A percentile compares a stretch with the other conserved stretches of the same genome.
phyloP scores from a whole-genome alignment of 305 asterid genomes.

The Solanum hybrid region DNA sequence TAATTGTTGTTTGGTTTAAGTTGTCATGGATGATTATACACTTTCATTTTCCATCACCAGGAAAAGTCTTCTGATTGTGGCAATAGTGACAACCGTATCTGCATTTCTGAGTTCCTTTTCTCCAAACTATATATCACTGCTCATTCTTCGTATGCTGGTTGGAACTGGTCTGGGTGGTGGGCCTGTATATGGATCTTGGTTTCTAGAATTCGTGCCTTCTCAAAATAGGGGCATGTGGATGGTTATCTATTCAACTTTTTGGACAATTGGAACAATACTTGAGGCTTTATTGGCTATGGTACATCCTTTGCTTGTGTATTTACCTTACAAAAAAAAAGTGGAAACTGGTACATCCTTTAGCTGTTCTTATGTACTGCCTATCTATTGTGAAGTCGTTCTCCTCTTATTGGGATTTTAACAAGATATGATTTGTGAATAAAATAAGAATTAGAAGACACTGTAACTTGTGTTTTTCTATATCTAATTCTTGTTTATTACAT shows the following conservation, averaged over 20 bases:
- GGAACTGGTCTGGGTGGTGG: slow-evolving; percentile 85
- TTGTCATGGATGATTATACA: neutral
- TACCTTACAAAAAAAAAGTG: neutral
- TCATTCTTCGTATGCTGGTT: slow-evolving; percentile 46
- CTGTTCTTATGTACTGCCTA: neutral
- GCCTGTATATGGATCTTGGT: slow-evolving; percentile 69
- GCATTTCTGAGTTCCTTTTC: slow-evolving; percentile 53
- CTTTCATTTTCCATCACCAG: slow-evolving; percentile 31
- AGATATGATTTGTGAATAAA: neutral
- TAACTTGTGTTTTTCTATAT: neutral
- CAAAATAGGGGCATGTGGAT: slow-evolving; percentile 66
- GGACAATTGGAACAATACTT: slow-evolving; percentile 63
- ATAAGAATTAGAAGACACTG: neutral
- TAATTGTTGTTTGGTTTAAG: neutral
- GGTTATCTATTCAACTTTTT: slow-evolving; percentile 51
- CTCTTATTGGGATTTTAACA: neutral
- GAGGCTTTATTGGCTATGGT: slow-evolving; percentile 84
- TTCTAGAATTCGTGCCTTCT: slow-evolving; percentile 72
- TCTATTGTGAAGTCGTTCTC: neutral
- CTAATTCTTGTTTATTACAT: neutral
- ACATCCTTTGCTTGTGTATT: slow-evolving; percentile 8
- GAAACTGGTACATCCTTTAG: neutral
- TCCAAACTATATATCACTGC: slow-evolving; percentile 47
- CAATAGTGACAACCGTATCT: slow-evolving; percentile 43
- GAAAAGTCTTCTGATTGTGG: slow-evolving; percentile 60